Percentiles rank a stretch among this genome's conserved stretches.
phyloP scores from a whole-genome alignment of 2,329 filamentous ascomycete genomes.

The Nemania bipapillata region DNA sequence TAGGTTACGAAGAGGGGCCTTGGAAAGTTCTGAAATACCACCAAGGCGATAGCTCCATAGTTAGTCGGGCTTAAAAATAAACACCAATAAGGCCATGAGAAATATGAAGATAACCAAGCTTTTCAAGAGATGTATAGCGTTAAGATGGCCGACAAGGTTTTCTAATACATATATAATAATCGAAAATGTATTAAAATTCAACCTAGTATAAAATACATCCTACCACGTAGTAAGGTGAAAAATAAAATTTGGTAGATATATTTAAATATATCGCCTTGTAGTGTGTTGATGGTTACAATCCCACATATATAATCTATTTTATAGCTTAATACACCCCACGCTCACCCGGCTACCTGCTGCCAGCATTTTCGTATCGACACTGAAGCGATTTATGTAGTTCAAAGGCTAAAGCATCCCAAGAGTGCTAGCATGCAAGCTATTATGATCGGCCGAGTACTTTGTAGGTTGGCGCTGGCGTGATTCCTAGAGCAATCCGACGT shows the following conservation, averaged over 20 bases:
- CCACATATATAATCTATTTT: neutral
- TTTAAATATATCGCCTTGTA: neutral
- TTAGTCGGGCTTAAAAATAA: neutral
- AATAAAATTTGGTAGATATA: no score
- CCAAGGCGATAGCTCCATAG: no score
- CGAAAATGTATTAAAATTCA: no score
- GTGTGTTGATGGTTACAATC: neutral
- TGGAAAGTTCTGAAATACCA: no score
- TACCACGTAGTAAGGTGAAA: neutral
- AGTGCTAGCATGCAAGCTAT: neutral
- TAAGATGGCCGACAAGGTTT: neutral
- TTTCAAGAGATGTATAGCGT: neutral
- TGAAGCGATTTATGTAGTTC: neutral
- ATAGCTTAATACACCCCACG: neutral
- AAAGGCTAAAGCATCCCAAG: neutral
- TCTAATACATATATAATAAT: no score
- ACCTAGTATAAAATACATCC: no score
- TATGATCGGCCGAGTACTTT: neutral
- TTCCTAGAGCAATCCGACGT: constrained; percentile 75
- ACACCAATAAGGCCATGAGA: neutral
- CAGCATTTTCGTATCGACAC: no score
- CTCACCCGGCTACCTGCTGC: neutral
- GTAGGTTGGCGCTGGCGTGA: constrained; percentile 74
- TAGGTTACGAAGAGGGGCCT: neutral
- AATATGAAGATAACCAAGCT: neutral